Percentiles rank a stretch among this genome's conserved stretches.
phyloP scores from a whole-genome alignment of 75 land plant species.

The Isoetes taiwanensis region DNA sequence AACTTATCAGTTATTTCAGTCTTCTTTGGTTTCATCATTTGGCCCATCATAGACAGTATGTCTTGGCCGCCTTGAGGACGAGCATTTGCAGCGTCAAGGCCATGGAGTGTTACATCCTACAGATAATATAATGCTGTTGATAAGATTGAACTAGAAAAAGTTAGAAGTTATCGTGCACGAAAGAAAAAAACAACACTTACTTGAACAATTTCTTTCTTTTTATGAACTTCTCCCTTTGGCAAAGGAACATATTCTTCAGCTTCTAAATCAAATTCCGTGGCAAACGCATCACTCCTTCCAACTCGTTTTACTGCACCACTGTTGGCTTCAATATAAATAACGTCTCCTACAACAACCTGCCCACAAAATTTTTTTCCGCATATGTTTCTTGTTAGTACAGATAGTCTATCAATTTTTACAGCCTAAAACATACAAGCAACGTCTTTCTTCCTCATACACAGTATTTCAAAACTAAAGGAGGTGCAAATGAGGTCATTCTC shows the following conservation, averaged over 20 bases:
- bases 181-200: conserved; percentile 14
- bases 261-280: conserved; percentile 96
- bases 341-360: conserved; percentile 96
- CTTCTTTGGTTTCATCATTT: conserved; percentile 99
- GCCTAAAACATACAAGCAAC: neutral
- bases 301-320: conserved; percentile 98
- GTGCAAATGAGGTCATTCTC: too few species aligned
- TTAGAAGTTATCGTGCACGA: neutral
- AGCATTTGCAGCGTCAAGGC: conserved; percentile 99
- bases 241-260: conserved; percentile 99
- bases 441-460: neutral
- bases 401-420: too few species aligned
- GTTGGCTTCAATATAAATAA: conserved; percentile 95
- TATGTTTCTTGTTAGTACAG: too few species aligned
- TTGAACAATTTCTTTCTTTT: conserved; percentile 98
- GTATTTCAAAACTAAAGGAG: neutral
- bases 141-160: too few species aligned
- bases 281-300: conserved; percentile 98
- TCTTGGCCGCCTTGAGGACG: conserved; percentile 99
- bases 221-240: conserved; percentile 98
- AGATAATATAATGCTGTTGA: too few species aligned
- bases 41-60: conserved; percentile 94
- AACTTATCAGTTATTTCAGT: conserved; percentile 96
- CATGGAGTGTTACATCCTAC: conserved; percentile 97
- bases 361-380: neutral